Base-by-base conservation (phyloP, 1,284 basidiomycete species). In the Irpex sp. region DNA sequence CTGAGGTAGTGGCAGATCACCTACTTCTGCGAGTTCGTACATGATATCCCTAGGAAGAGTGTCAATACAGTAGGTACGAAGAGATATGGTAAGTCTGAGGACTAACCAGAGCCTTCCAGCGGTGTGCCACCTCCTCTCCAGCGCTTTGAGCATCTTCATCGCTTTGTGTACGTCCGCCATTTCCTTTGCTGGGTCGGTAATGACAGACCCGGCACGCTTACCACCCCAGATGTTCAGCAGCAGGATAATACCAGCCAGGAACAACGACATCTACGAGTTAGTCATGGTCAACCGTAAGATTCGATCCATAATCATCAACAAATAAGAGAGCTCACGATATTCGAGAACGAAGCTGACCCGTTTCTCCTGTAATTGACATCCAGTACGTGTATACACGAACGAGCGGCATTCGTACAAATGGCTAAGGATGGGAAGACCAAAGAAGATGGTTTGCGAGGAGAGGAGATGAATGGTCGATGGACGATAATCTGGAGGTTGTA, bases 161-260 rank as follows among this genome's bases (percentile, higher is more conserved):
- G 90, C 90, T 68, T 85, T 87, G 65, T 86, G 79, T 33, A 93
- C 87, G 68, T 93, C 90, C 54, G 78, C 78, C 79, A 91, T 84
- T 68, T 90, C 86, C 66, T 84, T 83, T 58, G 81, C 80, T 0
- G 83, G 78, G 63, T 90, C 85, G 0, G 75, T 77, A 9, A 77
- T 75, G 19, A 82, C 73, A 11, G 39, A 43, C 0, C 85, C 84
- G n/a, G 83, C 81, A 58, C 83, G 80, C 70, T 84, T 87, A 15
- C 85, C 86, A 13, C 87, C 86, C 84, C 91, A 93, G 17, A 92
- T 86, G 66, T 86, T 89, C 65, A 93, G 77, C 58, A 93, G 75
- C 3, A 93, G 78, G 17, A 92, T 85, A 61, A 91, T 82, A 0
- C 83, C 87, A 0, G 88, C 80, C 0, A 86, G 87, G 71, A 89